A percentile compares a stretch with the other conserved stretches of the same genome.
Evolutionary conservation across 2,329 filamentous ascomycete species (phyloP).

Genomic region (Cordyceps fumosorosea): DNA sequence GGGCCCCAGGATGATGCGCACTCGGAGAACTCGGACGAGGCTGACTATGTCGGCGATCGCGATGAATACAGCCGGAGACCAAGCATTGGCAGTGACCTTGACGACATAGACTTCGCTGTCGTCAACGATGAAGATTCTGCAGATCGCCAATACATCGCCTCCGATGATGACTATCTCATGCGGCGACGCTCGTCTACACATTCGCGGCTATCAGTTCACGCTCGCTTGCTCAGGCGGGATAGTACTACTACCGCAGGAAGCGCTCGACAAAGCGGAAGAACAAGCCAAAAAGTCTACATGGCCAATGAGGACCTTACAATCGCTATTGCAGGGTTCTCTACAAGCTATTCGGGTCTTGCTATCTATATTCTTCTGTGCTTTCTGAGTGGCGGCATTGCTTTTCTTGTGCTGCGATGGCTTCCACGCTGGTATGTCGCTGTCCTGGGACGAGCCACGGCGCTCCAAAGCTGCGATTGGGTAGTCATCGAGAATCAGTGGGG

Average conservation of each 20-base stretch:
- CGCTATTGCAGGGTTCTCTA: constrained; percentile 85
- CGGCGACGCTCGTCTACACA: constrained; percentile 57
- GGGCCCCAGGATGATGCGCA: constrained; percentile 51
- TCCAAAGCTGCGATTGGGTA: constrained; percentile 80
- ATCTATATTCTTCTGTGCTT: constrained; percentile 66
- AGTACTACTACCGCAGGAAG: constrained; percentile 65
- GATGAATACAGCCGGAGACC: constrained; percentile 18
- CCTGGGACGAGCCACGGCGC: constrained; percentile 59
- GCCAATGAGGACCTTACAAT: constrained; percentile 90
- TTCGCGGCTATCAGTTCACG: constrained; percentile 50
- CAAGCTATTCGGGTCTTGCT: constrained; percentile 61
- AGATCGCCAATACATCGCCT: constrained; percentile 35
- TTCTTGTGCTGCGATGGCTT: constrained; percentile 82
- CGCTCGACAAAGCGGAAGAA: constrained; percentile 53
- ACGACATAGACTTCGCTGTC: constrained; percentile 32
- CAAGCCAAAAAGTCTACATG: constrained; percentile 89
- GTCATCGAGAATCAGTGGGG: constrained; percentile 98
- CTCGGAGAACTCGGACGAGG: constrained; percentile 22
- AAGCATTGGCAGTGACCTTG: constrained; percentile 31
- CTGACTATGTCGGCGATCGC: constrained; percentile 6
- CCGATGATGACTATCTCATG: constrained; percentile 41
- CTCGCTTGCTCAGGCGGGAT: constrained; percentile 63
- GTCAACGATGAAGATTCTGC: constrained; percentile 33
- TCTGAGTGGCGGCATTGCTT: constrained; percentile 68
- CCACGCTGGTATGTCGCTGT: constrained; percentile 79